phyloP scores from a whole-genome alignment of 2,329 filamentous ascomycete species.

The Penicillium digitatum region DNA sequence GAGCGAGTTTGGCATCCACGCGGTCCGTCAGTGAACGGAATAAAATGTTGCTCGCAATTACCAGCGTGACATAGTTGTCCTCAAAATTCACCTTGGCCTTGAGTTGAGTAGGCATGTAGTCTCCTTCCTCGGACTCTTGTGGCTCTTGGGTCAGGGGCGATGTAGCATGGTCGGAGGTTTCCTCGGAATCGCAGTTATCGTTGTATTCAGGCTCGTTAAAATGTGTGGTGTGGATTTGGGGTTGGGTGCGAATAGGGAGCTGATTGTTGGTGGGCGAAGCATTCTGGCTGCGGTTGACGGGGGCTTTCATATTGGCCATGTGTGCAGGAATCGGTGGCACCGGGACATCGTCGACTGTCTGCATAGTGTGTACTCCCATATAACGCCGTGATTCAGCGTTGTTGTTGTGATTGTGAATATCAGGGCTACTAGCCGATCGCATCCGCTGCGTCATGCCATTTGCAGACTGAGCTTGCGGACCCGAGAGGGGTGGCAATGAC shows the following conservation, averaged over 20 bases:
- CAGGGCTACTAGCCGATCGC: constrained; percentile 90
- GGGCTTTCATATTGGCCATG: constrained; percentile 55
- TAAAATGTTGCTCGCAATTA: constrained; percentile 90
- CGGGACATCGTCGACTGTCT: constrained; percentile 56
- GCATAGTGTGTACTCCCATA: constrained; percentile 54
- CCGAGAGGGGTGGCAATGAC: constrained; percentile 69
- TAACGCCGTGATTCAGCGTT: constrained; percentile 43
- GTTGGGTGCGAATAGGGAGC: constrained; percentile 57
- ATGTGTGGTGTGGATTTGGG: constrained; percentile 40
- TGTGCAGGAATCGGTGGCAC: constrained; percentile 75
- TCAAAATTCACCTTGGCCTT: constrained; percentile 96
- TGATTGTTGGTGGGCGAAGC: constrained; percentile 70
- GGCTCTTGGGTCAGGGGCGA: constrained; percentile 35
- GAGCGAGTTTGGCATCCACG: constrained; percentile 89
- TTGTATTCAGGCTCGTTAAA: constrained; percentile 42
- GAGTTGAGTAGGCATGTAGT: constrained; percentile 66
- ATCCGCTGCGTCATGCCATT: constrained; percentile 61
- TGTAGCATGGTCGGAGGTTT: constrained; percentile 30
- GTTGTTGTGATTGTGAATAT: constrained; percentile 68
- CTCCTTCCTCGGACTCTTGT: constrained; percentile 31
- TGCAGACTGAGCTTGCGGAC: constrained; percentile 49
- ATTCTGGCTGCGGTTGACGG: constrained; percentile 71
- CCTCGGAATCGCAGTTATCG: constrained; percentile 27
- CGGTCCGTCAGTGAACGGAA: constrained; percentile 92
- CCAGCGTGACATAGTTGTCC: constrained; percentile 88